Evolutionary conservation across 1,284 basidiomycete genomes (phyloP).

Genomic region (Psilocybe mexicana): DNA sequence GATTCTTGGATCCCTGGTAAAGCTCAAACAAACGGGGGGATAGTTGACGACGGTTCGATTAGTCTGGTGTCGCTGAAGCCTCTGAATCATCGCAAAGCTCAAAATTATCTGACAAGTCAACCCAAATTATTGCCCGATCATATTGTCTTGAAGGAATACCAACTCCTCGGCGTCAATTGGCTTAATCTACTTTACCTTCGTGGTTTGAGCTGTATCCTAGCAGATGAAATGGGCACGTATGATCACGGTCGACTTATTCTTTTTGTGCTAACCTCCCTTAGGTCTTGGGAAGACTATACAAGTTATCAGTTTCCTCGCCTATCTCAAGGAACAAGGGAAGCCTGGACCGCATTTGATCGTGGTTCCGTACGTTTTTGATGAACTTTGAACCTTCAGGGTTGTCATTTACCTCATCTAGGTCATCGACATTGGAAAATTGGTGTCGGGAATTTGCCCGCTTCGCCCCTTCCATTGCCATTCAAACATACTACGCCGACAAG

Average conservation of each 20-base stretch:
- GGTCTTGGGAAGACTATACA: constrained; percentile 98
- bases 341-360: constrained; percentile 91
- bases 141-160: constrained; percentile 93
- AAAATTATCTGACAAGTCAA: constrained; percentile 74
- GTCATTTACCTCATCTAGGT: constrained; percentile 45
- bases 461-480: constrained; percentile 83
- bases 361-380: constrained; percentile 77
- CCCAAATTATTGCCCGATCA: constrained; percentile 70
- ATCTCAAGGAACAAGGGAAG: constrained; percentile 78
- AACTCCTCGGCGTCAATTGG: constrained; percentile 98
- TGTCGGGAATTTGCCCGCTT: constrained; percentile 94
- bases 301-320: constrained; percentile 95
- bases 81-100: constrained; percentile 46
- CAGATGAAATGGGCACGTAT: constrained; percentile 93
- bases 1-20: constrained; percentile 72
- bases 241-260: neutral
- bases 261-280: constrained; percentile 30
- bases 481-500: constrained; percentile 94
- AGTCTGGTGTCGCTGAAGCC: constrained; percentile 50
- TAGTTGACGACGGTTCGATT: constrained; percentile 62
- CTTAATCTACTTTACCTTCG: constrained; percentile 84
- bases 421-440: constrained; percentile 99
- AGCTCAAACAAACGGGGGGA: constrained; percentile 31
- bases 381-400: constrained; percentile 27
- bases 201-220: constrained; percentile 90